phyloP scores from a whole-genome alignment of 1,139 yeast species.

The Sugiyamaella novakii region DNA sequence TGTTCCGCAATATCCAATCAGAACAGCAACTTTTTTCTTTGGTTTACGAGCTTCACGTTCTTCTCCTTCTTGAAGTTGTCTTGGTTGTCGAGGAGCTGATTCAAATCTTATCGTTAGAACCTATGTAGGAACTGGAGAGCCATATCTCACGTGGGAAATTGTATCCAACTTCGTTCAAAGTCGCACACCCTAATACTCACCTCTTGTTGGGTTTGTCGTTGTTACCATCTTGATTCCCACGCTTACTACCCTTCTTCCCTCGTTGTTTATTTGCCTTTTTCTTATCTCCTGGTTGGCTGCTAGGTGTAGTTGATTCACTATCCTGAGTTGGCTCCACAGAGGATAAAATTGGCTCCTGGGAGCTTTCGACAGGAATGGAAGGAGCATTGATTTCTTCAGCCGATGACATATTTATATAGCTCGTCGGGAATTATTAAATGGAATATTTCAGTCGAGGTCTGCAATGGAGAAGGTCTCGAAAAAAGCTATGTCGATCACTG shows the following conservation, averaged over 20 bases:
- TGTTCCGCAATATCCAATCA: constrained; percentile 96
- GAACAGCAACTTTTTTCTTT: constrained; percentile 85
- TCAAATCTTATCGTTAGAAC: constrained; percentile 12
- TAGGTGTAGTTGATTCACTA: background rate
- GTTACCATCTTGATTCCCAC: background rate
- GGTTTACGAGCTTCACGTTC: constrained; percentile 60
- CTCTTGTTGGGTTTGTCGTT: constrained; percentile 5
- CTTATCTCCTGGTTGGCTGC: background rate
- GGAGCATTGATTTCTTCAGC: background rate
- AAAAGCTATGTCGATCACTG: background rate
- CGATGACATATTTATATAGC: background rate
- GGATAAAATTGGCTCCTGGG: background rate
- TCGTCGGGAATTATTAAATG: background rate
- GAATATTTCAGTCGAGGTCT: background rate
- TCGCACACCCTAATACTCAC: constrained; percentile 2
- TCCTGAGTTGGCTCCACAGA: background rate
- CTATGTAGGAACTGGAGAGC: background rate
- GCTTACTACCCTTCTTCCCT: constrained; percentile 5
- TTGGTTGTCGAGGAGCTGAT: constrained; percentile 24
- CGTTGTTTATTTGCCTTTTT: background rate
- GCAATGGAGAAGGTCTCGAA: background rate
- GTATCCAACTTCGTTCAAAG: background rate
- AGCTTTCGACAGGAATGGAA: background rate
- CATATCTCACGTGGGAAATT: too few relatives aligned
- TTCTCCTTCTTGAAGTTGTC: constrained; percentile 31